Base-by-base conservation (phyloP, 1,139 yeast species). In the Hemisphaericaspora xylanilytica region DNA sequence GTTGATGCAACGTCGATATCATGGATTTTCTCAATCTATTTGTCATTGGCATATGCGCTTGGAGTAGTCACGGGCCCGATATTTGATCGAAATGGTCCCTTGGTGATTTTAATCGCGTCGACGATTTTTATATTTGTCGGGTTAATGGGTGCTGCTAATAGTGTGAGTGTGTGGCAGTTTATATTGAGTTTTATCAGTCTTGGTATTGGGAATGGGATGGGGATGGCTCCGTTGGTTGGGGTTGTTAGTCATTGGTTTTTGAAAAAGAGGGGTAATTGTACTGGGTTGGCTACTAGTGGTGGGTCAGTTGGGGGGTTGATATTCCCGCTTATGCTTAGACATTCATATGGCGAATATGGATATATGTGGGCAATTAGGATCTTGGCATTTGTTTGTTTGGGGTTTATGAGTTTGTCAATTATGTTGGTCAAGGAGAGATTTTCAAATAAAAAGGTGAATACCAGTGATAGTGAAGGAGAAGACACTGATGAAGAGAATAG, bases 11-110 rank as follows among this genome's bases (percentile, higher is more conserved):
- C 80, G 2, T 59, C 75, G 4, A 63, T 80, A 2, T 76, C 85
- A 5, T 83, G 89, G 89, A 73, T 82, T 42, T 83, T 81, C 52
- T 75, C 85, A 3, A 62, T 81, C n/a, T 80, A 73, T 53, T 60
- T 74, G 37, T 77, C 80, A 39, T 58, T 82, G 26, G 67, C 81
- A 28, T 79, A 80, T 51, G 70, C 76, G 17, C 69, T 80, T 16
- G 81, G 84, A 0, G 70, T 83, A 8, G 63, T 79, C 31, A 56
- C 61, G 9, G 70, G 70, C 0, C 66, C 68, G 5, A 50, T 53
- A 17, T 78, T 78, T 47, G 83, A 78, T 48, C 58, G 70, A 42
- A 58, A 66, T 35, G 83, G 83, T 3, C 63, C 78, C 8, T 55
- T 61, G 11, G 51, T 51, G 16, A 70, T 80, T 9, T 58, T 78